These are phyloP conservation scores for Tulasnella sp. DNA, from an alignment of 768 basidiomycete species.

Conservation along the genomic window DNA sequence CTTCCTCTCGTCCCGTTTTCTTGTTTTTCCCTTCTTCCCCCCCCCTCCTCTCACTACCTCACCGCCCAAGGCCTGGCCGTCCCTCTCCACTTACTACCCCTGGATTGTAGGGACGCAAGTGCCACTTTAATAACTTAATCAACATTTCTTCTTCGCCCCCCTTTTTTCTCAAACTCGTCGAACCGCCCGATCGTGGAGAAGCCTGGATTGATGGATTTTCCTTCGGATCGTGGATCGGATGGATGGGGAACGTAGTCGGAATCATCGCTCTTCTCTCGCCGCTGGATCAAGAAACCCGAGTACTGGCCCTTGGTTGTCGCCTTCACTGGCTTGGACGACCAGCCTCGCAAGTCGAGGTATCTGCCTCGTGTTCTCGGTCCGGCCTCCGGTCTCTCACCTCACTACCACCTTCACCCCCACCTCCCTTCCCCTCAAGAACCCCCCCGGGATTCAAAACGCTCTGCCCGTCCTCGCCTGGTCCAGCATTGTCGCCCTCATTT, in stretches of 20 bases:
- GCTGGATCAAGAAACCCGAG: not conserved
- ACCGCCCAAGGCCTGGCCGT: conserved; percentile 19
- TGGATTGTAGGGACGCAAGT: conserved; percentile 24
- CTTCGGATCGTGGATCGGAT: not conserved
- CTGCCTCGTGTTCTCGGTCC: conserved; percentile 5
- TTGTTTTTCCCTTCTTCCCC: not conserved
- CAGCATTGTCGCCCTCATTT: not conserved
- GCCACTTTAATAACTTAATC: conserved; percentile 25
- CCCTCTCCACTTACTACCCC: conserved; percentile 18
- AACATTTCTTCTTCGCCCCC: not conserved
- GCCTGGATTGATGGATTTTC: not conserved
- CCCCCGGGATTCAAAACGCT: not conserved
- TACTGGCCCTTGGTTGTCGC: not conserved
- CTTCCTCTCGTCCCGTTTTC: not conserved
- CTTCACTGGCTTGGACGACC: conserved; percentile 1
- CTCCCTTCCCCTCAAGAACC: not conserved
- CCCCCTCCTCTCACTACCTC: not conserved
- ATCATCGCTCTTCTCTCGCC: too few relatives aligned
- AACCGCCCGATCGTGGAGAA: not conserved
- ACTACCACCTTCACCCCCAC: conserved; percentile 8
- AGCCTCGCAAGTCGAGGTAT: conserved; percentile 14
- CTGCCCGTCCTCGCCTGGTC: conserved; percentile 7
- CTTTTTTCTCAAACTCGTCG: conserved; percentile 2
- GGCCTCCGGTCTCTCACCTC: conserved; percentile 11
- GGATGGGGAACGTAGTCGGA: not conserved